Conservation (phyloP, 106 monocot genomes). For the Ottelia alismoides region DNA sequence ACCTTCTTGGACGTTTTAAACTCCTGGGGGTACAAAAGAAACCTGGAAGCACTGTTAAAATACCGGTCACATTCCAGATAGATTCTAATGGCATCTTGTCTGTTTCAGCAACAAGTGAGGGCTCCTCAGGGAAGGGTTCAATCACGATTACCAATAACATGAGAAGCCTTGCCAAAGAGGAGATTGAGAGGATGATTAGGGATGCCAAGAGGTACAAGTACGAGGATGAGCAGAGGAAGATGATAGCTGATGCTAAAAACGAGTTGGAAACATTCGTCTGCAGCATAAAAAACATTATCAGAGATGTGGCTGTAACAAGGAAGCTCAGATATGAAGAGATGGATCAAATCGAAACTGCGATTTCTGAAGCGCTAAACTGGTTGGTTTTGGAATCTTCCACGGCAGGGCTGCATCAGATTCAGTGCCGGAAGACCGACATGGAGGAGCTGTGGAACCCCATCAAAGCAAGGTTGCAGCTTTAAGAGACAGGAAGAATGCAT, state of each 20-base stretch:
- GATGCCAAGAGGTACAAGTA: constrained; percentile 22
- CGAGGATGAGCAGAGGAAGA: constrained; percentile 20
- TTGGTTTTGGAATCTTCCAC: no score
- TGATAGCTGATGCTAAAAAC: constrained; percentile 43
- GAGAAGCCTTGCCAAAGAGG: constrained; percentile 12
- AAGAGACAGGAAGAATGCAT: no score
- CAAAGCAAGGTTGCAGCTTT: no score
- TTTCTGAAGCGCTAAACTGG: no score
- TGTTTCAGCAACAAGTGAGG: constrained; percentile 49
- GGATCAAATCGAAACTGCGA: no score
- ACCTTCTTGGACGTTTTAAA: constrained; percentile 43
- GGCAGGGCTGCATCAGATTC: no score
- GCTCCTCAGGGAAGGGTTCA: constrained; percentile 15
- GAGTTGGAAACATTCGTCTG: constrained; percentile 52
- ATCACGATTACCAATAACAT: constrained; percentile 9
- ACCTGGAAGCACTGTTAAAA: constrained; percentile 33
- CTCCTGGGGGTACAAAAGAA: constrained; percentile 43
- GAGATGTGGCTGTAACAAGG: fast-evolving
- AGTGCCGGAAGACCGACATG: no score
- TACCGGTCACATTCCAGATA: constrained; percentile 50
- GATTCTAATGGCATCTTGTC: constrained; percentile 55
- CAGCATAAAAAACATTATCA: constrained; percentile 23
- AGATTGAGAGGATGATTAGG: constrained; percentile 7
- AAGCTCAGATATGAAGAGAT: no score
- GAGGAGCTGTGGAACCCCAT: no score